Conservation (phyloP, 305 asterid genomes). For the Ruellia speciosa region DNA sequence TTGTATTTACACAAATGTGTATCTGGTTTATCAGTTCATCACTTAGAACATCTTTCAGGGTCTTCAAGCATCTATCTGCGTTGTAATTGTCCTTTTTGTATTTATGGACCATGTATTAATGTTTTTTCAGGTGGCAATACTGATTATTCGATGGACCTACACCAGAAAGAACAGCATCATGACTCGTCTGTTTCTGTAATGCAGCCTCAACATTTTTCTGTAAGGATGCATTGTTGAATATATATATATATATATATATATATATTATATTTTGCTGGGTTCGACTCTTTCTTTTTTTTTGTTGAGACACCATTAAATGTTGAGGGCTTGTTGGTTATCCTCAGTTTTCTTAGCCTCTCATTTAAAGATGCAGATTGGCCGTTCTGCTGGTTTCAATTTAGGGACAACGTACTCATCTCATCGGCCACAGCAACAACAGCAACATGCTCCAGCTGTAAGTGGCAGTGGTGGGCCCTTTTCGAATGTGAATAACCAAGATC, state of each 20-base stretch:
- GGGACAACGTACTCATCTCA: slow-evolving; percentile 87
- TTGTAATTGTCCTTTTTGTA: slow-evolving; percentile 10
- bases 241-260: slow-evolving; percentile 9
- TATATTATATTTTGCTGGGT: background rate
- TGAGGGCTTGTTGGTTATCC: background rate
- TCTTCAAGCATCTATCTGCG: background rate
- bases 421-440: slow-evolving; percentile 88
- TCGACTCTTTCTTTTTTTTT: too few species aligned
- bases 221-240: slow-evolving; percentile 33
- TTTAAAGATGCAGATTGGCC: slow-evolving; percentile 69
- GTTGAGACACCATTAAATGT: background rate
- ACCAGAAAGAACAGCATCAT: slow-evolving; percentile 90
- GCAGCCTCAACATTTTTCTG: slow-evolving; percentile 92
- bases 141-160: slow-evolving; percentile 74
- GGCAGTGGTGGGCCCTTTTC: slow-evolving; percentile 66
- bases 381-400: slow-evolving; percentile 84
- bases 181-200: slow-evolving; percentile 77
- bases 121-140: slow-evolving; percentile 64
- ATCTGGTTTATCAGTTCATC: slow-evolving; percentile 6
- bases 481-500: slow-evolving; percentile 80
- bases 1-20: slow-evolving; percentile 4
- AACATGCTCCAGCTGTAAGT: slow-evolving; percentile 62
- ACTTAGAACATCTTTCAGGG: background rate
- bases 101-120: slow-evolving; percentile 19
- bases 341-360: slow-evolving; percentile 22